Base-by-base conservation (phyloP, 1,284 basidiomycete species). In the Heterobasidion parviporum region DNA sequence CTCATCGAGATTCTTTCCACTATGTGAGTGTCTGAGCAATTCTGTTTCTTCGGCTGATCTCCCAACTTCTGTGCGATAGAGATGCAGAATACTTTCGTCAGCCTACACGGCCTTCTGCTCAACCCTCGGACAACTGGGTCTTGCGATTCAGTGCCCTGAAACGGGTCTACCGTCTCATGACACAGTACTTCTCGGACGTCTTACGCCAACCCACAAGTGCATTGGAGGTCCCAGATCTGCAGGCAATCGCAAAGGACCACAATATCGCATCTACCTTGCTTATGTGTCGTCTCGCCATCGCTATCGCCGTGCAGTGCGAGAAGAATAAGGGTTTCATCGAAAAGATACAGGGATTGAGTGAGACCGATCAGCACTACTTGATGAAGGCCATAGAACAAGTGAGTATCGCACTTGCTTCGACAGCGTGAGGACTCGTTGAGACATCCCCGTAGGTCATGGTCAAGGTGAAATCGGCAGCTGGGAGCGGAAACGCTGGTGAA, bases 251-350 rank as follows among this genome's bases (percentile, higher is more conserved):
- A 16, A 88, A 91, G 68, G 85, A 89, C 64, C 71, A 81, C 60
- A 80, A 83, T 63, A 63, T 82, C 6, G 61, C 69, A n/a, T 86
- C 90, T 43, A 84, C 86, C 0, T 77, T 91, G 54, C 76, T 82
- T 20, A 78, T 95, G 70, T 92, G 90, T 64, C 81, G 90, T 57
- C 77, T 98, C 43, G 91, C 92, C 1, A 90, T 98, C 51, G 92
- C 91, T 5, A 93, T 98, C 61, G 91, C 94, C 0, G 94, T 97
- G 2, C 91, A 97, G 66, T 92, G 90, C 67, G 87, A 91, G 68
- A 81, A 81, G 70, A 93, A 92, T 64, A 82, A 87, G 68, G 81
- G 84, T 54, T 89, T 92, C 61, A 92, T 94, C 58, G 84, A 83
- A 63, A 88, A 83, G 66, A 94, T 96, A 51, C 92, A 94, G 67